Conservation (phyloP, 2,329 filamentous ascomycete genomes). For the Bertia moriformis region DNA sequence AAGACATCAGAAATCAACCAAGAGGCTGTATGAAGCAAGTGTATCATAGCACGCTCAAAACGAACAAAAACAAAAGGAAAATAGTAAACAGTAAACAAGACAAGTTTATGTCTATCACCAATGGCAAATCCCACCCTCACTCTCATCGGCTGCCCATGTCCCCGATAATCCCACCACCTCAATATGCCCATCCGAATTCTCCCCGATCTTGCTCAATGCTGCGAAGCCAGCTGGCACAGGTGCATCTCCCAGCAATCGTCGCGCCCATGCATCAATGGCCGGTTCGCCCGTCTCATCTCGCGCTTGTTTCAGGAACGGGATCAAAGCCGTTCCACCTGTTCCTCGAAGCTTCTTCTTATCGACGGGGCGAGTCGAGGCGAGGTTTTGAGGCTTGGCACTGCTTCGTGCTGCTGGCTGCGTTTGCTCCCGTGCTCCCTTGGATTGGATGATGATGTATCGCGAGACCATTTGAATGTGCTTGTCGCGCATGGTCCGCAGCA, state of each 20-base stretch:
- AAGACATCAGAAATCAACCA: no score
- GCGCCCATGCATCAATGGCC: slow-evolving; percentile 56
- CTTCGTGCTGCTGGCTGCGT: not conserved
- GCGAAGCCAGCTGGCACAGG: not conserved
- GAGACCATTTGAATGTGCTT: slow-evolving; percentile 95
- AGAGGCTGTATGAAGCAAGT: no score
- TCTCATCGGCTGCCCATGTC: not conserved
- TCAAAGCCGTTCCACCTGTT: slow-evolving; percentile 83
- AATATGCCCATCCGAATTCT: not conserved
- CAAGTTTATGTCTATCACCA: not conserved
- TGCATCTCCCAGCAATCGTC: slow-evolving; percentile 32
- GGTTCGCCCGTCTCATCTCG: slow-evolving; percentile 91
- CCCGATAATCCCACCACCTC: not conserved
- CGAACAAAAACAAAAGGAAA: no score
- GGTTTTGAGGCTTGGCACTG: not conserved
- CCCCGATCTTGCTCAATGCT: not conserved
- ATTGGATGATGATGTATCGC: slow-evolving; percentile 85
- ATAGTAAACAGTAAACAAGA: not conserved
- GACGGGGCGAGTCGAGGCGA: not conserved
- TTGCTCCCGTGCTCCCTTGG: slow-evolving; percentile 55
- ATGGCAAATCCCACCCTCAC: not conserved
- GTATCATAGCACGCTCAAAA: no score
- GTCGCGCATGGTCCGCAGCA: slow-evolving; percentile 60
- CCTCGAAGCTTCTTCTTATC: slow-evolving; percentile 56
- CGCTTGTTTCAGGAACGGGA: slow-evolving; percentile 92